Evolutionary conservation across 1,284 basidiomycete species (phyloP), one percentile per base, ranked within the genome.

Genomic region (Laetiporus sulphureus): DNA sequence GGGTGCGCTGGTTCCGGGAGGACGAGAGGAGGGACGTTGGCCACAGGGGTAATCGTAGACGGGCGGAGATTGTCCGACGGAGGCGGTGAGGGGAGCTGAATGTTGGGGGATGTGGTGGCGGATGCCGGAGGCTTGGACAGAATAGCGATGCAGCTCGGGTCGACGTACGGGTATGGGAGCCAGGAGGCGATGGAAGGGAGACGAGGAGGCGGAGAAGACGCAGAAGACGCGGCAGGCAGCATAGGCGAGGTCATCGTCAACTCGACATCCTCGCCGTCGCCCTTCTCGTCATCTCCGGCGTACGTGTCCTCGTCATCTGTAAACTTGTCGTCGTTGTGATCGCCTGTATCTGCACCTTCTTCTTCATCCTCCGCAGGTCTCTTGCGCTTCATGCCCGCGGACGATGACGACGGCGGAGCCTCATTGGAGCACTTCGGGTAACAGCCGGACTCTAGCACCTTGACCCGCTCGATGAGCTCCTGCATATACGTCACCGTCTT

Each of bases 401-500:
- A 36, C 23, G 40, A 32, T 23, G 27, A 27, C 40, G 48, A 31
- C 16, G 40, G 29, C 10, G 30, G 25, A 13, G 22, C 13, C 15
- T 24, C 33, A 23, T 40, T 33, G 31, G 40, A 19, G 46, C 68
- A 68, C 27, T 55, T 57, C 15, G 59, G 40, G 44, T 66, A 69
- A 21, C 53, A 53, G 27, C 68, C 66, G 20, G 66, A 57, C 47
- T 73, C 71, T 40, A 73, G 63, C 11, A 54, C 56, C 20, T 61
- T 57, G 24, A 83, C 71, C 42, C 63, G 69, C 33, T 66, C 63
- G 10, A 82, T 62, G 21, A 87, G 67, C 42, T 80, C 74, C 63
- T 83, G 72, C 56, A 87, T 72, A 58, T 77, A 85, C 2, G 73
- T 57, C 6, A 88, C 84, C 0, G 83, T 83, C 55, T 81, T 71